These are phyloP conservation scores for Trichosporon sp. DNA, from an alignment of 1,284 basidiomycete species.

Conservation along the genomic window DNA sequence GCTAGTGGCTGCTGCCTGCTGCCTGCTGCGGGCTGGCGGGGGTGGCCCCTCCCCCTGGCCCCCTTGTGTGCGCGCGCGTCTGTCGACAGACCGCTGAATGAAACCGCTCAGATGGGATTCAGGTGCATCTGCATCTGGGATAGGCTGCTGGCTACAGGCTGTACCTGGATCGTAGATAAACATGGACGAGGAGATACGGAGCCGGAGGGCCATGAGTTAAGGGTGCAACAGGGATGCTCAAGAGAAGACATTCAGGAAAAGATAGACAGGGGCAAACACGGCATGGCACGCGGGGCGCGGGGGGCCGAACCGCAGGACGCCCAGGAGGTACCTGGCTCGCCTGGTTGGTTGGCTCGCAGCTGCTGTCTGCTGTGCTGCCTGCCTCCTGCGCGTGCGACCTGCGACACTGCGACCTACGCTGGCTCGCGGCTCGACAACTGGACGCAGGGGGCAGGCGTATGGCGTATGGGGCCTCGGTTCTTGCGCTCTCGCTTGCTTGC, in stretches of 20 bases:
- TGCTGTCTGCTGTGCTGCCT: not conserved
- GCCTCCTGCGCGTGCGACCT: not conserved
- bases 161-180: conserved; percentile 6
- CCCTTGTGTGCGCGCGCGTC: not conserved
- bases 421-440: too few species aligned
- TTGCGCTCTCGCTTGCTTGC: not conserved
- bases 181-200: conserved; percentile 4
- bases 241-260: conserved; percentile 5
- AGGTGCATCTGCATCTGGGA: not conserved
- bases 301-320: not conserved
- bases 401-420: too few species aligned
- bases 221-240: not conserved
- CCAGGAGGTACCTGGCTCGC: too few species aligned
- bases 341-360: too few species aligned
- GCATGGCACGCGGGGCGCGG: conserved; percentile 1
- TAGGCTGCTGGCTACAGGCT: not conserved
- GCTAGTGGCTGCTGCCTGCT: not conserved
- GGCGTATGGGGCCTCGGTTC: not conserved
- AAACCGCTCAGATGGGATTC: not conserved
- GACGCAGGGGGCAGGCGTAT: too few species aligned
- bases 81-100: not conserved
- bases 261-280: conserved; percentile 6
- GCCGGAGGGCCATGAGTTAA: not conserved
- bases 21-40: not conserved
- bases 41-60: too few species aligned